phyloP scores from a whole-genome alignment of 768 basidiomycete species.

The Hypholoma fasciculare region DNA sequence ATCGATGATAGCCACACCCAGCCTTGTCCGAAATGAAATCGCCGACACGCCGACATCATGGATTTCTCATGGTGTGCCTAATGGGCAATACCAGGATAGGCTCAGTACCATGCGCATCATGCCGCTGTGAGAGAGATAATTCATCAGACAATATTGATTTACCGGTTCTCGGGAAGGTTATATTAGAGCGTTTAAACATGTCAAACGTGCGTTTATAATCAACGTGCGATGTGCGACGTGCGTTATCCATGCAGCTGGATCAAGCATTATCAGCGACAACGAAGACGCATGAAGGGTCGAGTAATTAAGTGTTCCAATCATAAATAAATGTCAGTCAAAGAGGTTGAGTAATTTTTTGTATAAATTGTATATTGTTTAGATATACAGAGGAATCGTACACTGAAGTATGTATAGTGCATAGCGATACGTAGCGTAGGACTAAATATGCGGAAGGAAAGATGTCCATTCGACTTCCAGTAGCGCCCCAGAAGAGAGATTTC shows the following conservation, averaged over 20 bases:
- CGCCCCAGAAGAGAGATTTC: background rate
- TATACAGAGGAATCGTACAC: too few species aligned
- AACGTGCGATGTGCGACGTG: background rate
- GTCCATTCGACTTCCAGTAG: constrained; percentile 11
- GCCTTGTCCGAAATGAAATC: background rate
- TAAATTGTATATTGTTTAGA: too few species aligned
- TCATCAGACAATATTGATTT: background rate
- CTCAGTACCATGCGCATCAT: background rate
- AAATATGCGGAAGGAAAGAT: constrained; percentile 22
- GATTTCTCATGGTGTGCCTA: background rate
- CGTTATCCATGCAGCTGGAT: constrained; percentile 24
- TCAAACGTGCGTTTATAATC: too few species aligned
- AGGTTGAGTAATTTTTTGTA: too few species aligned
- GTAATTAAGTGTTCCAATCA: too few species aligned
- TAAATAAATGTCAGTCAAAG: too few species aligned
- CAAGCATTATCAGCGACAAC: too few species aligned
- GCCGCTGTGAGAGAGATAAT: background rate
- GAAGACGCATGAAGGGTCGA: too few species aligned
- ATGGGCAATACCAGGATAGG: background rate
- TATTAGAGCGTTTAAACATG: constrained; percentile 32
- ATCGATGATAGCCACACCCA: too few species aligned
- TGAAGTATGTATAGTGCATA: too few species aligned
- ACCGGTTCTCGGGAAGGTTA: constrained; percentile 32
- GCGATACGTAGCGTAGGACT: constrained; percentile 4
- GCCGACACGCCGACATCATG: background rate